These are phyloP conservation scores for Eimeria acervulina DNA, from an alignment of 169 alveolate genomes.

Conservation along the genomic window DNA sequence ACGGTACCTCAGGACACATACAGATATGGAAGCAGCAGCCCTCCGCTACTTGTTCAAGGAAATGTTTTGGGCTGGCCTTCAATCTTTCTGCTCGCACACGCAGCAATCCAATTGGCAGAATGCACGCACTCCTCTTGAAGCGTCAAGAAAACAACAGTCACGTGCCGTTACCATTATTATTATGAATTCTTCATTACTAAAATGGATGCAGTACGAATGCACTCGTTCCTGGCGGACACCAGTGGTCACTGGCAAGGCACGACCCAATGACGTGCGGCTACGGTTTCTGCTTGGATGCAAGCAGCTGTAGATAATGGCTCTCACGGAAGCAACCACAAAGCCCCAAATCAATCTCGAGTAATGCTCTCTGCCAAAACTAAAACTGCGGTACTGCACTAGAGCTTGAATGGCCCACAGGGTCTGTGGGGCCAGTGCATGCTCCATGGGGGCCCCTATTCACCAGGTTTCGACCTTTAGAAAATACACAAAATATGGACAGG, in stretches of 20 bases:
- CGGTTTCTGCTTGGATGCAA: background rate
- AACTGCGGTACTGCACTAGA: background rate
- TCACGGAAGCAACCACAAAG: background rate
- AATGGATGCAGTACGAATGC: background rate
- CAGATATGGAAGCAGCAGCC: background rate
- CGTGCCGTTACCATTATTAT: background rate
- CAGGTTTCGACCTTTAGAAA: background rate
- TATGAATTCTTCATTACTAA: background rate
- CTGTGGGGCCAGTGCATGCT: slow-evolving; percentile 58
- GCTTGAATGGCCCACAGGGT: background rate
- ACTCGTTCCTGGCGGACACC: background rate
- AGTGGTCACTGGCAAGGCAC: background rate
- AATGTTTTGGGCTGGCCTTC: background rate
- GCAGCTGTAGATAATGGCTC: background rate
- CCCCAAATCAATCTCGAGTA: background rate
- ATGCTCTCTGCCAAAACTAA: background rate
- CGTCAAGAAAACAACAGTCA: background rate
- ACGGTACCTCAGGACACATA: background rate
- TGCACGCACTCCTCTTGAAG: background rate
- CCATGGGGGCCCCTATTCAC: background rate
- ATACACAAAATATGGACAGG: background rate
- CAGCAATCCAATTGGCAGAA: background rate
- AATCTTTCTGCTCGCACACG: background rate
- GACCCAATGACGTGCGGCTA: background rate
- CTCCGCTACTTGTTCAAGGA: background rate